A percentile compares a stretch with the other conserved stretches of the same genome.
Evolutionary conservation across 495 filamentous ascomycete genomes (phyloP).

Genomic region (Sabuloglossum arenarium): DNA sequence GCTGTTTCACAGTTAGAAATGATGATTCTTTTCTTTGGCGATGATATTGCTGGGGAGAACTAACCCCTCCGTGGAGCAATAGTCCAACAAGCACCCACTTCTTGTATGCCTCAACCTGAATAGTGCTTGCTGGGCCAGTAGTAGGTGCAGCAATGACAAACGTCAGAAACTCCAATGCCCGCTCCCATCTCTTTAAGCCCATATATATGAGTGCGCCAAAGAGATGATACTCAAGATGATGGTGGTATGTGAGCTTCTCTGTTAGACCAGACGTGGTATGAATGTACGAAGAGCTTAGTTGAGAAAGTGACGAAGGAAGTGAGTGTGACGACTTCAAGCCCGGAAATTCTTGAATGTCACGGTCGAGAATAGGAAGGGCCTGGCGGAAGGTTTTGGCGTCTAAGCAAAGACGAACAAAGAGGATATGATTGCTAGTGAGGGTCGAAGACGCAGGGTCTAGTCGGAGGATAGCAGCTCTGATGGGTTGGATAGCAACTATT

Average conservation of each 20-base stretch:
- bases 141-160: constrained; percentile 44
- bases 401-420: constrained; percentile 39
- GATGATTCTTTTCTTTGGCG: constrained; percentile 4
- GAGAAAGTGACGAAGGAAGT: constrained; percentile 7
- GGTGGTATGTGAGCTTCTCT: constrained; percentile 27
- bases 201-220: constrained; percentile 63
- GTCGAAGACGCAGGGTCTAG: constrained; percentile 50
- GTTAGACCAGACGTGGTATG: constrained; percentile 27
- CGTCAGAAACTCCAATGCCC: constrained; percentile 50
- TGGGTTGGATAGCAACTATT: constrained; percentile 32
- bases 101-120: constrained; percentile 81
- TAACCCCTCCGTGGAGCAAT: constrained; percentile 46
- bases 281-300: constrained; percentile 4
- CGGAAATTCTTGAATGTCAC: constrained; percentile 45
- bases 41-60: background rate
- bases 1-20: constrained; percentile 13
- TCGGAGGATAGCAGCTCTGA: constrained; percentile 45
- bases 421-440: constrained; percentile 46
- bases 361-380: constrained; percentile 47
- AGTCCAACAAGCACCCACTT: constrained; percentile 76
- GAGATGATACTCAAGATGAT: constrained; percentile 60
- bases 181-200: constrained; percentile 44
- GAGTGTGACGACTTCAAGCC: constrained; percentile 10
- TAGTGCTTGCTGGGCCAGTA: constrained; percentile 35
- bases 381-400: constrained; percentile 27